A percentile compares a stretch with the other conserved stretches of the same genome.
These are phyloP conservation scores for Talaromyces stipitatus DNA, from an alignment of 495 filamentous ascomycete genomes.

Conservation along the genomic window DNA sequence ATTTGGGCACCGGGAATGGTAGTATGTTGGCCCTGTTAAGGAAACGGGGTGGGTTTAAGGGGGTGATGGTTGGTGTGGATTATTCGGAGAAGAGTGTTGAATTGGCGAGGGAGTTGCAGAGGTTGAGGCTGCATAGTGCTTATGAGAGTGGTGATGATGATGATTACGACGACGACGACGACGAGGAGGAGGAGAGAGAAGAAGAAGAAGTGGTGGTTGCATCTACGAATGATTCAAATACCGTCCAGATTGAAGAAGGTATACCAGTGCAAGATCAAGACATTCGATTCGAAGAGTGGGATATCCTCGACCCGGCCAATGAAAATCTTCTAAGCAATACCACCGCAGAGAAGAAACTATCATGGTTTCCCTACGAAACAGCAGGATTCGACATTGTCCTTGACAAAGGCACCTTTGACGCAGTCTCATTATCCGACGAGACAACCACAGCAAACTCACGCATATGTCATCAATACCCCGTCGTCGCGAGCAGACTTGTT, in stretches of 20 bases:
- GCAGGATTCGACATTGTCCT: conserved; percentile 76
- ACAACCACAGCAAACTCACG: conserved; percentile 23
- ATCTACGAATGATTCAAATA: not conserved
- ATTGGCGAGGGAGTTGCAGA: conserved; percentile 52
- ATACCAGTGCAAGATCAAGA: conserved; percentile 7
- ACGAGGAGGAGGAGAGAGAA: conserved; percentile 17
- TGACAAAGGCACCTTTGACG: conserved; percentile 98
- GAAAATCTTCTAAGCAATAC: conserved; percentile 26
- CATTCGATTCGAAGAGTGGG: conserved; percentile 65
- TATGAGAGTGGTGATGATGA: conserved; percentile 27
- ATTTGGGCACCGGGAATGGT: conserved; percentile 50
- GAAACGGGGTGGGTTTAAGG: conserved; percentile 49
- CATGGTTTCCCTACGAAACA: conserved; percentile 24
- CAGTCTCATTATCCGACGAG: conserved; percentile 67
- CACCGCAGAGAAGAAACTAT: conserved; percentile 18
- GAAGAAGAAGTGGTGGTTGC: not conserved
- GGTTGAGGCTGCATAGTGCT: conserved; percentile 28
- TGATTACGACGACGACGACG: conserved; percentile 21
- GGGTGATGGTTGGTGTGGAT: conserved; percentile 76
- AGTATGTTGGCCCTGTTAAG: conserved; percentile 72
- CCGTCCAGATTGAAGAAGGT: not conserved
- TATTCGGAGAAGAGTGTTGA: conserved; percentile 68
- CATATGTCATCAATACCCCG: conserved; percentile 69
- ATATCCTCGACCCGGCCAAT: conserved; percentile 50
- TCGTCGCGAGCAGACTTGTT: conserved; percentile 55